Evolutionary conservation across 2,329 filamentous ascomycete genomes (phyloP).

Genomic region (Nigrospora osmanthi): DNA sequence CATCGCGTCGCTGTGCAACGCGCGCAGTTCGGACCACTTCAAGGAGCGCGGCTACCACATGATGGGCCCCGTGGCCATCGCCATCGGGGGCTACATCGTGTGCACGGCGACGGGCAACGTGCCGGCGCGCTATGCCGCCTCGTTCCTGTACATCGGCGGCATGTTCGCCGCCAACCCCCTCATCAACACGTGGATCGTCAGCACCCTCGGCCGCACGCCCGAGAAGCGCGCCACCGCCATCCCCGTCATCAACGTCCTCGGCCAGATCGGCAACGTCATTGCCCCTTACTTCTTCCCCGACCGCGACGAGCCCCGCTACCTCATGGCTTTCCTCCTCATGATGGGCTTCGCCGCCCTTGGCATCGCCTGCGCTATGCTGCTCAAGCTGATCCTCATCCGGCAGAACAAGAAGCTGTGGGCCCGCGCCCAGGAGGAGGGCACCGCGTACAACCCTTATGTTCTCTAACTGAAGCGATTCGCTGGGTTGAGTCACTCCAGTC

Average conservation of each 20-base stretch:
- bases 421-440: no score
- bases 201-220: constrained; percentile 23
- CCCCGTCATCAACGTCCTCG: constrained; percentile 27
- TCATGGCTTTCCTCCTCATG: constrained; percentile 17
- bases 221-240: constrained; percentile 27
- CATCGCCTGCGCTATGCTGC: no score
- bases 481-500: no score
- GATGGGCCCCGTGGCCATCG: constrained; percentile 43
- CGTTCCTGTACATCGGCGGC: constrained; percentile 23
- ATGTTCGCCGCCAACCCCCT: constrained; percentile 24
- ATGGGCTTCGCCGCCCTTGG: no score
- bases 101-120: constrained; percentile 45
- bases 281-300: constrained; percentile 29
- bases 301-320: constrained; percentile 18
- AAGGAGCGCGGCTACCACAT: constrained; percentile 57
- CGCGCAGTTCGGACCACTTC: constrained; percentile 52
- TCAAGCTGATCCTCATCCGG: no score
- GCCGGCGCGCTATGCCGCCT: constrained; percentile 49
- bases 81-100: constrained; percentile 49
- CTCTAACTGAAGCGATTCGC: no score
- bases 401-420: no score
- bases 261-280: constrained; percentile 29
- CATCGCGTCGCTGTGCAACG: constrained; percentile 47
- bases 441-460: no score
- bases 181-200: constrained; percentile 25